These are phyloP conservation scores for Trypanosoma melophagium DNA, from an alignment of 208 protist species.

Conservation along the genomic window DNA sequence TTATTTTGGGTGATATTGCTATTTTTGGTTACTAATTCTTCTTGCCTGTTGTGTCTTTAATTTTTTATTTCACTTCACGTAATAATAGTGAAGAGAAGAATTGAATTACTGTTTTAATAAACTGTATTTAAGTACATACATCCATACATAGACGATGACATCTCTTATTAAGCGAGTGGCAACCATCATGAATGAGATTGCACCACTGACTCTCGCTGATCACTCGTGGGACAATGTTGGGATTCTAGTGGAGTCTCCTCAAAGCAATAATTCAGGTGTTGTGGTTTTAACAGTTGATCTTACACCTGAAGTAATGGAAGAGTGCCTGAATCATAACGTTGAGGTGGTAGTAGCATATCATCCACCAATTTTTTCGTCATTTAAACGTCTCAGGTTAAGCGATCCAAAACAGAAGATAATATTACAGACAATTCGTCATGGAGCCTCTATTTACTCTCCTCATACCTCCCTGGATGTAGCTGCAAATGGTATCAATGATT, in stretches of 20 bases:
- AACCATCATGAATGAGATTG: slow-evolving; percentile 74
- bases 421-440: slow-evolving; percentile 56
- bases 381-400: slow-evolving; percentile 78
- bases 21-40: neutral
- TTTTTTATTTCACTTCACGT: neutral
- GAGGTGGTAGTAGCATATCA: slow-evolving; percentile 92
- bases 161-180: slow-evolving; percentile 54
- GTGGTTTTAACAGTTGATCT: slow-evolving; percentile 92
- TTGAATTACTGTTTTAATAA: too few relatives aligned
- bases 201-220: slow-evolving; percentile 86
- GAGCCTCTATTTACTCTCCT: slow-evolving; percentile 92
- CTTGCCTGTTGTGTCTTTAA: neutral
- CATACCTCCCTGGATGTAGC: slow-evolving; percentile 89
- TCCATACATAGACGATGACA: slow-evolving; percentile 4
- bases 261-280: slow-evolving; percentile 39
- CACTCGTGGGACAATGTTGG: slow-evolving; percentile 94
- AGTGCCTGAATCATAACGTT: slow-evolving; percentile 64
- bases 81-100: neutral
- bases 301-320: slow-evolving; percentile 85
- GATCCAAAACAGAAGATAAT: slow-evolving; percentile 76
- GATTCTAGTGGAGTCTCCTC: slow-evolving; percentile 86
- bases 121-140: too few relatives aligned
- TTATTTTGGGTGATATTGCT: neutral
- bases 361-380: slow-evolving; percentile 80
- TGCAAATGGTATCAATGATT: slow-evolving; percentile 91